Evolutionary conservation across 2,329 filamentous ascomycete species (phyloP), one percentile per base, ranked within the genome.

Genomic region (Xylogone sp.): DNA sequence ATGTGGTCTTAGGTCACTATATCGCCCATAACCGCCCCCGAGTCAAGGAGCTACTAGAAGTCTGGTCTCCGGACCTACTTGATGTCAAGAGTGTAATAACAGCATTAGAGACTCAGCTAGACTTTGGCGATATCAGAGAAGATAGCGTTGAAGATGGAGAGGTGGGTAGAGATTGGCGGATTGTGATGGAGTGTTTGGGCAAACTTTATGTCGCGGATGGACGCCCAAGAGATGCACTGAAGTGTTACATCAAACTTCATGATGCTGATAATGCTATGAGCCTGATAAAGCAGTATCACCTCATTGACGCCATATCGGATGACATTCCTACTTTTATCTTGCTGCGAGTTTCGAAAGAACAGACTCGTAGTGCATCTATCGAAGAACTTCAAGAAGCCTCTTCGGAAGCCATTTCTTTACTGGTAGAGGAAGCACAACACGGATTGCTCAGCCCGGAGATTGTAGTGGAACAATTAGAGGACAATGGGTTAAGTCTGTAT

Each of bases 311-410:
- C 1, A 84, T 97, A 12, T 83, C 83, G 1, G 92, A 97, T 62
- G 91, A 99, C 65, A 92, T 99, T 31, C 86, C 91, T 3, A 86
- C 88, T 31, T 89, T 99, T 61, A 87, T 99, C 50, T 79, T 90
- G 56, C 80, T 99, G 48, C 83, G 92, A n/a, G 88, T 99, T 2
- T 84, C 88, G 0, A 80, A 84, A 54, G 82, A 85, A 48, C 82
- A 87, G 58, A 72, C 87, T 53, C 78, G 81, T 48, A 79, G 78
- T 5, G 87, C 91, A 60, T 74, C 82, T 0, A 71, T 83, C 18
- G 68, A 77, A 0, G 90, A 97, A 56, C 77, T 97, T 3, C 88
- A 91, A 63, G 84, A 88, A 52, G 79, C 87, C 3, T 94, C 90
- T 0, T 80, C 84, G 0, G 93, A 99, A 67, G 88, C 92, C 1